Base-by-base conservation (phyloP, 1,284 basidiomycete genomes). In the Puccinia horiana region DNA sequence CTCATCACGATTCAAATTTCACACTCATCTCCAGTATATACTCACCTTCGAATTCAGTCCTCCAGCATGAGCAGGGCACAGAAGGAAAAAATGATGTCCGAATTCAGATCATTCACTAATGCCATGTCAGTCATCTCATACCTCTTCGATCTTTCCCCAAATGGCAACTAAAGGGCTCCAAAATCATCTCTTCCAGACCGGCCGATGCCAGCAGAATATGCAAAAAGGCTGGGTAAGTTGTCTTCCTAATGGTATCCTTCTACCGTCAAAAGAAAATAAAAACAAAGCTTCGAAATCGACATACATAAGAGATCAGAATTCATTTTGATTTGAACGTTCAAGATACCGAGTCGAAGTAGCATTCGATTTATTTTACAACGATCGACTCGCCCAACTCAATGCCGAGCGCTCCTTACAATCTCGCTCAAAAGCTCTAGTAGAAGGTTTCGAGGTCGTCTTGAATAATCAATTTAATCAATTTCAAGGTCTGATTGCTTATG, bases 301-400 rank as follows among this genome's bases (percentile, higher is more conserved):
- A 44, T 18, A n/a, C 20, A 32, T 11, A 29, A 75, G 61, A 63
- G 61, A 63, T 63, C 0, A 35, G 32, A 29, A 49, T n/a, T 52
- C n/a, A 23, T 73, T 16, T 74, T 42, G 49, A 29, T 54, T 74
- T 61, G 40, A 42, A 58, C 35, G 29, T 54, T 18, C 18, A 63
- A 82, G 80, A 29, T 82, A 82, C 54, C 72, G 80, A 76, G 37
- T 82, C 14, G 73, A 82, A 56, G 52, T 56, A 29, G 80, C 80
- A 8, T 67, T 82, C 42, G 80, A 82, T 20, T 32, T 76, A 35
- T 82, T 82, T 58, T 82, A 82, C 42, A 65, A 65, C 20, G 80
- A 82, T 47, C 56, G 29, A 16, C 42, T 65, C 8, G 80, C 80
- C 11, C 72, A 76, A 70, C 29, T 42, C 1, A 82, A 82, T 37